Percentiles rank a stretch among this genome's conserved stretches.
Conservation (phyloP, 495 filamentous ascomycete genomes). For the Thermothielavioides terrestris region DNA sequence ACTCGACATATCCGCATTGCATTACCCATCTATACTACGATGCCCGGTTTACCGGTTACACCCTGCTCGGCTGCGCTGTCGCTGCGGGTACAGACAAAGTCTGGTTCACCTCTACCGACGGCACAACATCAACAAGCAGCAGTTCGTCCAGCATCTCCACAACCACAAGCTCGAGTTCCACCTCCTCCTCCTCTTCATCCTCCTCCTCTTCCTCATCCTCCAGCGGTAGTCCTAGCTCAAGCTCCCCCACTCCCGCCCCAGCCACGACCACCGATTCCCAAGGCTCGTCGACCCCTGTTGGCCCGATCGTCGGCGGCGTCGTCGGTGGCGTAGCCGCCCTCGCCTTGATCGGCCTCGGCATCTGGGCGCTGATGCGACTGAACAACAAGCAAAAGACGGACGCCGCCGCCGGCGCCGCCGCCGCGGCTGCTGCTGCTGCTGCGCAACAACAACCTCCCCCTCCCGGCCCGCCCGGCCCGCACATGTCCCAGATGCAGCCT, state of each 20-base stretch:
- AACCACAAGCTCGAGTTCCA: neutral
- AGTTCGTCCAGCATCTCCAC: neutral
- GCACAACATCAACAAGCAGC: neutral
- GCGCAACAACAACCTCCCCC: neutral
- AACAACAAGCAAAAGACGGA: conserved; percentile 1
- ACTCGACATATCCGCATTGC: conserved; percentile 18
- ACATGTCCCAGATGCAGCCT: conserved; percentile 12
- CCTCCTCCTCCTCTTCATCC: neutral
- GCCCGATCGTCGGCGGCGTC: conserved; percentile 11
- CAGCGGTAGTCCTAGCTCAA: neutral
- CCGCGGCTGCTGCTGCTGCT: neutral
- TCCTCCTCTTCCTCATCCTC: neutral
- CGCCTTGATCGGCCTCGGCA: conserved; percentile 3
- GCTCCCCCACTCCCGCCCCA: neutral
- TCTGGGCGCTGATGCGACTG: conserved; percentile 1
- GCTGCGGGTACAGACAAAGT: conserved; percentile 25
- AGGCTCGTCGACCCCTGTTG: conserved; percentile 9
- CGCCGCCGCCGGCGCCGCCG: neutral
- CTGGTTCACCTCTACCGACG: conserved; percentile 12
- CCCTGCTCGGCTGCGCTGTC: conserved; percentile 21
- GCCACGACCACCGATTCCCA: neutral
- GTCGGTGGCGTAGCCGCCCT: conserved; percentile 7
- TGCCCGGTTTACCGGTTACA: conserved; percentile 11
- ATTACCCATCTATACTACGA: conserved; percentile 19
- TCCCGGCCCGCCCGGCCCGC: neutral